Percentiles rank a stretch among this genome's conserved stretches.
Conservation (phyloP, 495 filamentous ascomycete genomes). For the Cenococcum geophilum region DNA sequence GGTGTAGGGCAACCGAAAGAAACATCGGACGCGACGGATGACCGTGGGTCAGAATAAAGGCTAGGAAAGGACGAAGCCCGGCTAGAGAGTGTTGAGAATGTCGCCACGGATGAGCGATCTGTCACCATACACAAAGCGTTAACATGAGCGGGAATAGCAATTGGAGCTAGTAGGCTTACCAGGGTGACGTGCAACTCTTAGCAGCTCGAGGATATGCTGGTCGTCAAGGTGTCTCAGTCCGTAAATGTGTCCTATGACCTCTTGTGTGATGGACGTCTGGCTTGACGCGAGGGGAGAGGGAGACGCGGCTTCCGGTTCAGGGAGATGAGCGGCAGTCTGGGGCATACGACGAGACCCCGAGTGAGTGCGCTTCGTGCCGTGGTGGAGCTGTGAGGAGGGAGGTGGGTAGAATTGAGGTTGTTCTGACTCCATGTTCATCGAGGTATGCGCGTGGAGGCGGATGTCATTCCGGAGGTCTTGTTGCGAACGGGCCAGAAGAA, state of each 20-base stretch:
- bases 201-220: slow-evolving; percentile 26
- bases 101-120: slow-evolving; percentile 29
- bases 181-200: slow-evolving; percentile 26
- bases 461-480: slow-evolving; percentile 29
- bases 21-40: slow-evolving; percentile 26
- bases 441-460: slow-evolving; percentile 10
- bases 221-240: slow-evolving; percentile 30
- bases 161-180: slow-evolving; percentile 15
- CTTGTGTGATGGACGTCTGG: slow-evolving; percentile 21
- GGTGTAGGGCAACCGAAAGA: slow-evolving; percentile 22
- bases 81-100: slow-evolving; percentile 25
- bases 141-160: slow-evolving; percentile 7
- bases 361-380: slow-evolving; percentile 23
- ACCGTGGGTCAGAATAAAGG: slow-evolving; percentile 27
- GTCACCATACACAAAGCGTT: slow-evolving; percentile 8
- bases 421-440: slow-evolving; percentile 29
- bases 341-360: slow-evolving; percentile 21
- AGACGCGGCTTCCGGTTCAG: slow-evolving; percentile 29
- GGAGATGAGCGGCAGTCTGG: slow-evolving; percentile 26
- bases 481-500: slow-evolving; percentile 19
- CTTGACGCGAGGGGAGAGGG: slow-evolving; percentile 24
- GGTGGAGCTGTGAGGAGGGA: slow-evolving; percentile 18
- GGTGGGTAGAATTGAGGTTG: slow-evolving; percentile 26
- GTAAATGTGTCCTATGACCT: slow-evolving; percentile 29
- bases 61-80: slow-evolving; percentile 26